Conservation (phyloP, 257 asterid species). For the Nicotiana otophora region DNA sequence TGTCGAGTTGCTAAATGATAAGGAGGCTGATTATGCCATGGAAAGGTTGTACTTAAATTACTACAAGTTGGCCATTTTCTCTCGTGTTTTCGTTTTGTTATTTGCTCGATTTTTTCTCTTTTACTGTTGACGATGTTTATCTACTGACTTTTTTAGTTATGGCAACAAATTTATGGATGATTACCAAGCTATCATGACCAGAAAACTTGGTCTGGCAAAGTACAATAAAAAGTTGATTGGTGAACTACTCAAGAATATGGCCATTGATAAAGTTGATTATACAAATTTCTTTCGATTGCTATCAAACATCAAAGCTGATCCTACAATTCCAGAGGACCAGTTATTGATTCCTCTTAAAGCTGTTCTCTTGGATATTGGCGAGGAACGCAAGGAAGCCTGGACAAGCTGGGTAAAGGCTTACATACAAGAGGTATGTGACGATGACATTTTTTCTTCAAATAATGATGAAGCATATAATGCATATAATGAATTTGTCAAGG, state of each 20-base stretch:
- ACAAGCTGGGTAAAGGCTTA: constrained; percentile 76
- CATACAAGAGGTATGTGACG: constrained; percentile 56
- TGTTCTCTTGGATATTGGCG: constrained; percentile 78
- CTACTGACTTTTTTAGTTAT: constrained; percentile 37
- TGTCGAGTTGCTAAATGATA: constrained; percentile 65
- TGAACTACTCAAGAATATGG: constrained; percentile 92
- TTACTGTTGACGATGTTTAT: not conserved
- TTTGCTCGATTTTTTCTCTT: not conserved
- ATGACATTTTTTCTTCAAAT: not conserved
- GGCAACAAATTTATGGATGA: constrained; percentile 93
- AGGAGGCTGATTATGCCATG: constrained; percentile 79
- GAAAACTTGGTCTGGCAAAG: constrained; percentile 77
- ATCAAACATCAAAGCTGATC: constrained; percentile 77
- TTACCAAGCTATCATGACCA: constrained; percentile 90
- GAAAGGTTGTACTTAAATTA: constrained; percentile 49
- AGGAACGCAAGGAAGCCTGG: constrained; percentile 96
- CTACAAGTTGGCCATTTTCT: not conserved
- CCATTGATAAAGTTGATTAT: constrained; percentile 95
- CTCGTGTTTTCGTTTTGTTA: not conserved
- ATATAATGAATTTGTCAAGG: not conserved
- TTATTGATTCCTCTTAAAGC: constrained; percentile 76
- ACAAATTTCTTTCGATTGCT: constrained; percentile 92
- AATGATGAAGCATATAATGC: not conserved
- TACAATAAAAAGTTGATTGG: constrained; percentile 80
- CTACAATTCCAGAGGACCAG: constrained; percentile 50